Base-by-base conservation (phyloP, 805 yeast species). In the Maudiozyma barnettii region DNA sequence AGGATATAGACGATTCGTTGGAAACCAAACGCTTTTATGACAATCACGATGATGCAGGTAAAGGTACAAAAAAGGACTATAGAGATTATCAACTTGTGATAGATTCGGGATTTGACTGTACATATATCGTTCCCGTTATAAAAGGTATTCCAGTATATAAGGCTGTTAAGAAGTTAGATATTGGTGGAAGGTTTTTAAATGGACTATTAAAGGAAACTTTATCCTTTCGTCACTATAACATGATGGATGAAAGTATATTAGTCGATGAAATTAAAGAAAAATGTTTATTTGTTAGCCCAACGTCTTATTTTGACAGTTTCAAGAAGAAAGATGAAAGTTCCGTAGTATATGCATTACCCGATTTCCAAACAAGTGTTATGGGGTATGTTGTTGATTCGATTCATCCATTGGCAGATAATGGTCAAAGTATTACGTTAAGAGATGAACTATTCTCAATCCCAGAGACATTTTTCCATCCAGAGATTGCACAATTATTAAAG, bases 371-470 rank as follows among this genome's bases (percentile, higher is more conserved):
- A 1, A 82, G 89, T 7, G 76, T 81, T 40, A 71, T 80, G 9
- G 99, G 99, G 0, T 84, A 81, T 57, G 78, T 84, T 1, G 63
- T 72, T 6, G 68, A 72, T 12, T 54, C 61, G 19, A 55, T 52
- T 16, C 18, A 31, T 36, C 57, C 56, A n/a, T 55, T 60, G 35
- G 66, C 74, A 2, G 72, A 67, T 20, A 83, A 79, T 43, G 69
- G 76, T 10, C 96, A 90, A 62, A 72, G 81, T 1, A 67, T 91
- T 35, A 68, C 74, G 44, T 71, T 93, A 5, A 74, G 72, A 22
- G 97, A 91, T 63, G 99, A 93, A 64, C 67, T 96, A 48, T 91
- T 93, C 64, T 74, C 86, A 1, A 77, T 85, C 2, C 96, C 98
- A 0, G 99, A 93, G 60, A 71, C 86, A 1, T 70, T 85, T 33